Conservation (phyloP, 1,139 yeast species). For the Yamadazyma siamensis region DNA sequence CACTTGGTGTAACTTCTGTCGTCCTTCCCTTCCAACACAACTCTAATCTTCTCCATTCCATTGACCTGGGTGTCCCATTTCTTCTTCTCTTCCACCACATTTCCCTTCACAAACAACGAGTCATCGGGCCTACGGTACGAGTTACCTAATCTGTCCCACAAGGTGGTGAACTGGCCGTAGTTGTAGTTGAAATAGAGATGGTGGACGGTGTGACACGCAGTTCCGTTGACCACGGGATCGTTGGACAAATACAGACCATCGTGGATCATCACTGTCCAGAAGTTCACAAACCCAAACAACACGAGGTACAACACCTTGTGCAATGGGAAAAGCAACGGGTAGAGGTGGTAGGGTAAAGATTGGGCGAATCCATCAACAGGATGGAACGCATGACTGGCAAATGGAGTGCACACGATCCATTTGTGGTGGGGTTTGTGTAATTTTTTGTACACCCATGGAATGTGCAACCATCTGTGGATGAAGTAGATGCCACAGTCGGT, state of each 20-base stretch:
- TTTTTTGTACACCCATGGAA: constrained; percentile 80
- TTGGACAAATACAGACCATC: constrained; percentile 94
- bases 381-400: constrained; percentile 98
- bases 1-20: constrained; percentile 54
- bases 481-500: constrained; percentile 91
- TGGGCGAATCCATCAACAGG: constrained; percentile 95
- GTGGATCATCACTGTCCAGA: constrained; percentile 98
- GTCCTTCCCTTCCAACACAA: constrained; percentile 71
- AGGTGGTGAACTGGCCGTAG: constrained; percentile 95
- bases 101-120: constrained; percentile 70
- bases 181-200: constrained; percentile 95
- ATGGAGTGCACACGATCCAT: constrained; percentile 98
- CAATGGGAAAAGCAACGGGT: constrained; percentile 87
- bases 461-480: constrained; percentile 89
- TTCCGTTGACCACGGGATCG: constrained; percentile 93
- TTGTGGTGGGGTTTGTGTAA: constrained; percentile 99
- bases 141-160: constrained; percentile 96
- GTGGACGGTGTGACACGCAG: constrained; percentile 97
- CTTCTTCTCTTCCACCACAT: constrained; percentile 46
- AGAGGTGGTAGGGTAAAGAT: constrained; percentile 88
- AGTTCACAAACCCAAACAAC: constrained; percentile 85
- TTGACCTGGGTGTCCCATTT: constrained; percentile 72
- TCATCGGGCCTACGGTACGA: constrained; percentile 91
- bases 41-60: constrained; percentile 79
- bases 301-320: constrained; percentile 80